Evolutionary conservation across 441 rosid species (phyloP), one percentile per base, ranked within the genome.

Genomic region (Omphalea diandra): DNA sequence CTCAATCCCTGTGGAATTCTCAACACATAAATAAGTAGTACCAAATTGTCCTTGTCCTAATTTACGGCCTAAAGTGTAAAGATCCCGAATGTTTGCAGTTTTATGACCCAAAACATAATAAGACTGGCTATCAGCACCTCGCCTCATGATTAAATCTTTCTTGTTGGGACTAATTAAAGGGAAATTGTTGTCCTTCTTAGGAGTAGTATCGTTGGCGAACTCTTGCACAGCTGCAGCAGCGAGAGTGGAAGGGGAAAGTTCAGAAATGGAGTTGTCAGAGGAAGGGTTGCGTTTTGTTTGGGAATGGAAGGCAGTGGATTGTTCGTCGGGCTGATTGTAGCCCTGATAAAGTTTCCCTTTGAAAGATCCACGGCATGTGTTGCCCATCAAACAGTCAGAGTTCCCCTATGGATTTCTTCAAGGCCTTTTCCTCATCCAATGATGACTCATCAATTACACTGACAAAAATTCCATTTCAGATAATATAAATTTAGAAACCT

Each of bases 31-130:
- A 80, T 86, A 94, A n/a, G 97, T 94, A 32, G 90, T 90, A 6
- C 98, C 98, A 38, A 94, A 94, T 69, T 94, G 98, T 17, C 97
- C 97, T 75, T 94, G 97, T 49, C 98, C 98, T 79, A 94, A 75
- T 73, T 88, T 94, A 3, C 88, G 94, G 24, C 97, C 90, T 67
- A 91, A 77, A 4, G 81, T 81, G 84, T 90, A 94, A 20, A 88
- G 84, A 71, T 94, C 97, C 69, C 95, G 90, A 60, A 94, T 86
- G 74, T 88, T 91, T 3, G 91, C 84, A 57, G 97, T 94, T 77
- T 71, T 87, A 74, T 91, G 98, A 60, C 98, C 98, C 59, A 94
- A 81, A 75, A 94, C 98, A 65, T 79, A 89, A 70, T 83, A 89
- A 65, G 85, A 71, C 78, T 90, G 97, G 63, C 79, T 86, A 67